A percentile compares a stretch with the other conserved stretches of the same genome.
Evolutionary conservation across 2,329 filamentous ascomycete species (phyloP).

Genomic region (Akanthomyces dipterigenus): DNA sequence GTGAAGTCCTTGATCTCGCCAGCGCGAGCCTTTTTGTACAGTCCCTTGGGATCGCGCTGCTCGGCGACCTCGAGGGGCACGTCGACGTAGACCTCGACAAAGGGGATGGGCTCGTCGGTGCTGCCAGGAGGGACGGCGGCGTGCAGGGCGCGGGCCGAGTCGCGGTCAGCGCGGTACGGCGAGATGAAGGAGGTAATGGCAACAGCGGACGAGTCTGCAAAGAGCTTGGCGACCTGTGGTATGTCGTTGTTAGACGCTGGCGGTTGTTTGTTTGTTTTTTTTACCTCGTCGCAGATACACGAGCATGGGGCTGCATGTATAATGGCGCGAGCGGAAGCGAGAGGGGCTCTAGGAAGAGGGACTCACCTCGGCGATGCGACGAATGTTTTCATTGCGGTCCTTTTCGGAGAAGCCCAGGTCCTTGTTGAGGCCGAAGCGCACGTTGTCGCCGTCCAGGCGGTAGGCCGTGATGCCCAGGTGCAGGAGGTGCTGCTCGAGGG

Average conservation of each 20-base stretch:
- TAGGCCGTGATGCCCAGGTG: constrained; percentile 79
- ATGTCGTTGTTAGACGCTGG: neutral
- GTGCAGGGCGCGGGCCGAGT: constrained; percentile 76
- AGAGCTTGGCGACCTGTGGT: constrained; percentile 75
- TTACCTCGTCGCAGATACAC: neutral
- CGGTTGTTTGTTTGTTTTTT: constrained; percentile 32
- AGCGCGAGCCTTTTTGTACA: constrained; percentile 93
- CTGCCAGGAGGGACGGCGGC: constrained; percentile 35
- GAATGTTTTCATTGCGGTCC: constrained; percentile 96
- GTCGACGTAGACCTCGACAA: constrained; percentile 92
- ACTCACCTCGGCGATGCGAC: constrained; percentile 72
- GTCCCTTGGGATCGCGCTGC: constrained; percentile 90
- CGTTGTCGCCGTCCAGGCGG: constrained; percentile 95
- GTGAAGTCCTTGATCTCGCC: constrained; percentile 98
- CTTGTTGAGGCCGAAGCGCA: constrained; percentile 96
- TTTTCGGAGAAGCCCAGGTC: constrained; percentile 90
- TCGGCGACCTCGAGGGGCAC: constrained; percentile 87
- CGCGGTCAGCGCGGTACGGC: constrained; percentile 81
- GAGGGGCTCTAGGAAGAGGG: neutral
- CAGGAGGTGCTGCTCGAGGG: constrained; percentile 93
- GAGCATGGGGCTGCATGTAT: neutral
- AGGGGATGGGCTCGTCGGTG: constrained; percentile 66
- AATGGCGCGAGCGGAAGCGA: neutral
- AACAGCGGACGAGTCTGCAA: constrained; percentile 81
- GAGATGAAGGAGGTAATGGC: constrained; percentile 96